Evolutionary conservation across 768 basidiomycete genomes (phyloP).

Genomic region (Flagelloscypha sp.): DNA sequence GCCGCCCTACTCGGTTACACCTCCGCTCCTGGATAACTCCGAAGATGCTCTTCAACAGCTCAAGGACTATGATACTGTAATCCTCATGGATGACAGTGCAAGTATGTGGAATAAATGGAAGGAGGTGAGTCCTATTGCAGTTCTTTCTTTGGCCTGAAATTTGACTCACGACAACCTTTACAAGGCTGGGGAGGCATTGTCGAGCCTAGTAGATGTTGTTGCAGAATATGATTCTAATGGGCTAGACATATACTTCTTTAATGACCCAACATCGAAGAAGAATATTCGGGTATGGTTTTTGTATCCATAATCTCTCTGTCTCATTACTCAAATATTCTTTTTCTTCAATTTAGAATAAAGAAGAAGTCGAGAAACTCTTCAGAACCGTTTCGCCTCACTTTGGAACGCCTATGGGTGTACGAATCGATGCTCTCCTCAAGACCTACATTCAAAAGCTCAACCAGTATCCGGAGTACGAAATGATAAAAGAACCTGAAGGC

Average conservation of each 20-base stretch:
- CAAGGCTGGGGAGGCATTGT: slow-evolving; percentile 39
- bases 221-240: slow-evolving; percentile 47
- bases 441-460: slow-evolving; percentile 21
- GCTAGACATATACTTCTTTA: slow-evolving; percentile 57
- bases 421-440: slow-evolving; percentile 24
- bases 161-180: too few species aligned
- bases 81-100: slow-evolving; percentile 53
- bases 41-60: too few species aligned
- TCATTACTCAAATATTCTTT: too few species aligned
- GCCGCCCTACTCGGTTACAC: too few species aligned
- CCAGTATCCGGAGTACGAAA: too few species aligned
- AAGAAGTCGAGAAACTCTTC: slow-evolving; percentile 5
- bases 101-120: slow-evolving; percentile 50
- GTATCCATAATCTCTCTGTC: too few species aligned
- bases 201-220: slow-evolving; percentile 39
- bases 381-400: slow-evolving; percentile 1
- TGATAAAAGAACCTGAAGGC: too few species aligned
- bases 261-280: slow-evolving; percentile 23
- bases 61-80: slow-evolving; percentile 43
- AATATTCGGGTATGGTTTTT: slow-evolving; percentile 29
- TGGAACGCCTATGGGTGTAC: slow-evolving; percentile 15
- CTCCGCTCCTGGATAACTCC: too few species aligned
- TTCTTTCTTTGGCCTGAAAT: background rate
- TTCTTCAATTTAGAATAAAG: slow-evolving; percentile 5
- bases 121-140: slow-evolving; percentile 38